Evolutionary conservation across 495 filamentous ascomycete genomes (phyloP), one percentile per base, ranked within the genome.

Genomic region (Neurospora cerealis): DNA sequence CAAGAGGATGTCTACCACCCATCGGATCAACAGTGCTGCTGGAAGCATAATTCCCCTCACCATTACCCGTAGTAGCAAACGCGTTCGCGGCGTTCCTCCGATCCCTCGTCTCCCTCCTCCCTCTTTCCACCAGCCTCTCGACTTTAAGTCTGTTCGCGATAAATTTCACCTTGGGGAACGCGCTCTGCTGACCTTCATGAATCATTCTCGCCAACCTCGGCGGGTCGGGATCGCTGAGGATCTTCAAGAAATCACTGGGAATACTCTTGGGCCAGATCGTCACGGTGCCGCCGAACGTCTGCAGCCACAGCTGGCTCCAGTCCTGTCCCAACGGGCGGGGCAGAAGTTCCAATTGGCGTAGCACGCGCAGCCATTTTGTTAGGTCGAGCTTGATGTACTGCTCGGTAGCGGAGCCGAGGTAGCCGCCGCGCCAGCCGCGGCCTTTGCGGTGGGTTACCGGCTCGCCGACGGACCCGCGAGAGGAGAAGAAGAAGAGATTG

Each of bases 401-500:
- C 79, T 98, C 96, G 3, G 92, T 87, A 0, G 96, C 95, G n/a
- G 89, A 91, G 34, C 95, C 95, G 1, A 98, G 86, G 83, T 95
- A 99, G 4, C 96, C 96, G 44, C 96, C 96, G 40, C 96, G 91
- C 96, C 96, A 99, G 71, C 96, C 96, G 42, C 95, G 92, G 8
- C 96, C 96, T 73, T 89, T 91, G 62, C 96, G 92, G 81, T 99
- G 96, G 0, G 96, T 98, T 41, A 99, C 96, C 36, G 96, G 96
- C 34, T 93, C 90, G 40, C 96, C 96, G 54, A 98, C 94, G 1
- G 91, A 89, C 17, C 96, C 96, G 42, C 96, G 89, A 4, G 94
- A 95, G 39, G 92, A 95, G 85, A 98, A 99, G 86, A 99, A 98
- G 87, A 99, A 98, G 21, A 98, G 88, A 77, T 97, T 98, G 82